Evolutionary conservation across 345 rosid species (phyloP), one percentile per base, ranked within the genome.

Genomic region (Hibiscus mutabilis): DNA sequence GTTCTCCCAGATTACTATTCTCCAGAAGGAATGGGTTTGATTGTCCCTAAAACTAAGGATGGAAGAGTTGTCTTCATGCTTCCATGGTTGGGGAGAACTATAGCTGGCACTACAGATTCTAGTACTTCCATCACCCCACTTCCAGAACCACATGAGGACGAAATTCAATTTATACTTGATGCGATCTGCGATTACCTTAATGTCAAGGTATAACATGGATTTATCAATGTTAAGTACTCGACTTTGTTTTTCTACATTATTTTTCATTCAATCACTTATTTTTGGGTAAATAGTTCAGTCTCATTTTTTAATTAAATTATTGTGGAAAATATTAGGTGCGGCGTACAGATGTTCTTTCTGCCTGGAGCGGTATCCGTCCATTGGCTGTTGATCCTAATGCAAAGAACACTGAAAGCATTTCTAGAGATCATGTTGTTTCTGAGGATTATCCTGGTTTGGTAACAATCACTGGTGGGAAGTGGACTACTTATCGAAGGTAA

Each of bases 361-460:
- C 97, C 49, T 94, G 98, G 98, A 94, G 99, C 84, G 99, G 99
- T 37, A 94, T 94, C 72, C 97, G 98, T 49, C 98, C 98, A 25
- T 78, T 94, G 84, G 99, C 97, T 31, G 71, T 70, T 57, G 97
- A 91, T 82, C 99, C 99, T 59, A 81, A 87, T 21, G 97, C 93
- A 58, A 92, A 90, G 80, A 95, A 76, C 82, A 95, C 99, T 16
- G 99, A 95, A 79, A 92, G 92, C 80, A 86, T 95, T 78, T 92
- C 99, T 12, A 89, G 99, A 82, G 99, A 92, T 83, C 99, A 95
- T 75, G 97, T 95, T 53, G 89, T 91, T 31, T 74, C 82, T 59
- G 97, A 95, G 82, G 97, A 95, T 73, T 76, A 66, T 82, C 93
- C 99, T 70, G 97, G 99, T 72, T 80, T 95, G 79, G 97, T 95